phyloP scores from a whole-genome alignment of 1,284 basidiomycete genomes.

The Puccinia horiana region DNA sequence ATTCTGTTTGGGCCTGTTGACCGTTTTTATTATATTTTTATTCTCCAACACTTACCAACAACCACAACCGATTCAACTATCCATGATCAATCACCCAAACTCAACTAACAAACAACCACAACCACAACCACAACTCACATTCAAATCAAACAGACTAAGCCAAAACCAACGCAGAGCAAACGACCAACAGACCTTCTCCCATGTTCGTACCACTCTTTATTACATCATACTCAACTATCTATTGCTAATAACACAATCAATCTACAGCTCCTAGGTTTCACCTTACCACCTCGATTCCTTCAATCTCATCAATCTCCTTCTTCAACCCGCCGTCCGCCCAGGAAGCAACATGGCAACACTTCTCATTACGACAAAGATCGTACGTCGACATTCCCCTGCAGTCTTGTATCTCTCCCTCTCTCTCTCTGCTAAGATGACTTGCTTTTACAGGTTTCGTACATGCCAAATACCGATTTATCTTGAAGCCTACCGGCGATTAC shows the following conservation, averaged over 20 bases:
- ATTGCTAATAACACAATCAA: not conserved
- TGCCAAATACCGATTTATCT: conserved; percentile 87
- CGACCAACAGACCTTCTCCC: conserved; percentile 18
- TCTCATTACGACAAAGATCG: conserved; percentile 43
- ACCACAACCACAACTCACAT: not conserved
- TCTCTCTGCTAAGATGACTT: conserved; percentile 12
- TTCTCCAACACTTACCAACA: no score
- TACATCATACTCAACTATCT: not conserved
- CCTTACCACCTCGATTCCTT: conserved; percentile 33
- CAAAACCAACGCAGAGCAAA: conserved; percentile 21
- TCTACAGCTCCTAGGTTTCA: conserved; percentile 39
- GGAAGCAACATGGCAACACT: conserved; percentile 18
- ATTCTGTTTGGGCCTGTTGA: no score
- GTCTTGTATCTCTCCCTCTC: not conserved
- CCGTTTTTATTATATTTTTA: no score
- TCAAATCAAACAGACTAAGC: conserved; percentile 21
- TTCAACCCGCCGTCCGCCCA: conserved; percentile 23
- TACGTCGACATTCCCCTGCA: conserved; percentile 14
- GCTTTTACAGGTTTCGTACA: conserved; percentile 75
- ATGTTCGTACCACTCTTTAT: not conserved
- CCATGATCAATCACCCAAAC: conserved; percentile 11
- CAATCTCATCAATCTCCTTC: conserved; percentile 19
- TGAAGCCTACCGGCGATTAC: conserved; percentile 87
- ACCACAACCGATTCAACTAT: not conserved
- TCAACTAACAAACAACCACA: not conserved